A percentile compares a stretch with the other conserved stretches of the same genome.
These are phyloP conservation scores for Gaertneriomyces semiglobifer DNA, from an alignment of 192 early-diverging fungal genomes.

Conservation along the genomic window DNA sequence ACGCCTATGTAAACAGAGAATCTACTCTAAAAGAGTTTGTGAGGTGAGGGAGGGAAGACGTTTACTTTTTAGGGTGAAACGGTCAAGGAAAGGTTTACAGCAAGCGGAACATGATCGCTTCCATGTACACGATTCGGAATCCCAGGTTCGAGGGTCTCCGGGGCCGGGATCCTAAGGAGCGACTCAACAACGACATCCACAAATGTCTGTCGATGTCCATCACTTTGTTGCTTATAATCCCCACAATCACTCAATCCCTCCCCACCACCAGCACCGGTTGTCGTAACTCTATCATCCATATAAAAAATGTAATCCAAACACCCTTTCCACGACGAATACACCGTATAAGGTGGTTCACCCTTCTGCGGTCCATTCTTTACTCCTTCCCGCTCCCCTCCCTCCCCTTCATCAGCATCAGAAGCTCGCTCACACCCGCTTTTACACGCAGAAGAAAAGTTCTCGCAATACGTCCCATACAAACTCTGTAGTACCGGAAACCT, in stretches of 20 bases:
- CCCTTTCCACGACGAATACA: constrained; percentile 33
- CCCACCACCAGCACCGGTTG: neutral
- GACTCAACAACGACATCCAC: too few species aligned
- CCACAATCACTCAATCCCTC: neutral
- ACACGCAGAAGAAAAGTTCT: constrained; percentile 2
- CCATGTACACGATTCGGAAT: too few species aligned
- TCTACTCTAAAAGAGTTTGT: too few species aligned
- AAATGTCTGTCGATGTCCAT: too few species aligned
- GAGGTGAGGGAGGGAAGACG: too few species aligned
- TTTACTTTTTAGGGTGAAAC: too few species aligned
- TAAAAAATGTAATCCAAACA: constrained; percentile 43
- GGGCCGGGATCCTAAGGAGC: too few species aligned
- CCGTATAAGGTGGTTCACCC: constrained; percentile 39
- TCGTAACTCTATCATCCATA: neutral
- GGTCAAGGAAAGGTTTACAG: too few species aligned
- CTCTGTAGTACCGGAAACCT: constrained; percentile 23
- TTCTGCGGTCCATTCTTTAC: constrained; percentile 15
- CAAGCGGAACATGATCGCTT: too few species aligned
- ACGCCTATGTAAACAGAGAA: too few species aligned
- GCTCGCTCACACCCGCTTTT: constrained; percentile 2
- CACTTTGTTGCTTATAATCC: too few species aligned
- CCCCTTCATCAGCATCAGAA: neutral
- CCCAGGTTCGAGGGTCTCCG: too few species aligned
- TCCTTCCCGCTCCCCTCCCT: neutral
- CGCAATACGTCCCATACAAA: constrained; percentile 29